Conservation (phyloP, 2,329 filamentous ascomycete genomes). For the Penicillium sp. region DNA sequence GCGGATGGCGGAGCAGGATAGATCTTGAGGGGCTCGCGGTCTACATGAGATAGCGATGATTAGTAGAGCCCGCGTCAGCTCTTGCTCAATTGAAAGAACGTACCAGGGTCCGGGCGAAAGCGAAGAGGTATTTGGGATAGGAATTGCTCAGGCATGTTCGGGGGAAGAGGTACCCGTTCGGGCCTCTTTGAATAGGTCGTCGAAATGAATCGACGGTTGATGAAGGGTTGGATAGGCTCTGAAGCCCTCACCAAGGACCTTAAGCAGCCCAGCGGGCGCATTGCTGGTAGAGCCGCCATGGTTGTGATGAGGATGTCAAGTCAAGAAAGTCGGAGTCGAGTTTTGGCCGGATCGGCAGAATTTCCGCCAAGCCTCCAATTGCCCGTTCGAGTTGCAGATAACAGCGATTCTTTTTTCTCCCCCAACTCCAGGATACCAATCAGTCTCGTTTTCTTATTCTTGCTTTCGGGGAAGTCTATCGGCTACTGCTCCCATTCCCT, state of each 20-base stretch:
- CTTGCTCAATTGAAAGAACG: not conserved
- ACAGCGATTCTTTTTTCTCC: constrained; percentile 25
- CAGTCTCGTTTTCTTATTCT: constrained; percentile 3
- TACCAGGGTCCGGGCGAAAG: constrained; percentile 40
- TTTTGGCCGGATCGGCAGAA: constrained; percentile 38
- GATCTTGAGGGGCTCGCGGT: constrained; percentile 51
- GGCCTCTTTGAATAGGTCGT: constrained; percentile 48
- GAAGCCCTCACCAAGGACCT: constrained; percentile 58
- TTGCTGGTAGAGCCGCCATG: constrained; percentile 60
- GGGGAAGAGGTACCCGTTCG: constrained; percentile 40
- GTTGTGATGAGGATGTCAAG: constrained; percentile 37
- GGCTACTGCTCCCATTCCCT: not conserved
- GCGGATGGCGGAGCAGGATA: constrained; percentile 50
- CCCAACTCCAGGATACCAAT: constrained; percentile 9
- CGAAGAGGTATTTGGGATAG: constrained; percentile 42
- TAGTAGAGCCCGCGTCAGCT: not conserved
- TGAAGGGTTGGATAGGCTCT: constrained; percentile 53
- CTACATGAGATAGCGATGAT: constrained; percentile 20
- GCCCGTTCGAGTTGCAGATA: constrained; percentile 17
- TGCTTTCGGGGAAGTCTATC: not conserved
- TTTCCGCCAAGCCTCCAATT: constrained; percentile 36
- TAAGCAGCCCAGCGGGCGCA: constrained; percentile 69
- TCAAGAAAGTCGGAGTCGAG: constrained; percentile 22
- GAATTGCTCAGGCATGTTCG: constrained; percentile 42
- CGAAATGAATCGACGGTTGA: constrained; percentile 49